Percentiles rank a stretch among this genome's conserved stretches.
These are phyloP conservation scores for Salix dunnii DNA, from an alignment of 345 rosid genomes.

Conservation along the genomic window DNA sequence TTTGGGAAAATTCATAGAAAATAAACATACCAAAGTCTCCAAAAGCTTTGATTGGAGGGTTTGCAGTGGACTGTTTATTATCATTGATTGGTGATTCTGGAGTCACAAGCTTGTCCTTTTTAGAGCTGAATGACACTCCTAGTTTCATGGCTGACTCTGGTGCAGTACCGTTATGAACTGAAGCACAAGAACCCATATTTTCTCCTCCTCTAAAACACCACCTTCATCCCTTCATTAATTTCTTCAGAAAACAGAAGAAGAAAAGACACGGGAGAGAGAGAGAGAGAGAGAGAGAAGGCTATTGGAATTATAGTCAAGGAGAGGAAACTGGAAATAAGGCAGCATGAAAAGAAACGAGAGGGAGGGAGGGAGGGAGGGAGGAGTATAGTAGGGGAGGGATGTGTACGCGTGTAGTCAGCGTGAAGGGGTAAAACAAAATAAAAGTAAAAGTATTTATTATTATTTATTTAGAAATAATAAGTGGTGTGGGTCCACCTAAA, in stretches of 20 bases:
- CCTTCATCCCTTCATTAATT: constrained; percentile 4
- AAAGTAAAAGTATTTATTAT: too few species aligned
- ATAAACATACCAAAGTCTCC: constrained; percentile 28
- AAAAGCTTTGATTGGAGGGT: constrained; percentile 15
- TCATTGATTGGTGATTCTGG: constrained; percentile 49
- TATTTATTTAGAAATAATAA: too few species aligned
- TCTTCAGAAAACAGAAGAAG: too few species aligned
- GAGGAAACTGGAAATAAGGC: constrained; percentile 8
- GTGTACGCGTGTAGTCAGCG: background rate
- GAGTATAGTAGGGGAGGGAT: background rate
- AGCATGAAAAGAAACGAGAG: background rate
- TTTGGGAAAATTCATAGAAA: background rate
- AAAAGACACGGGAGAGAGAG: background rate
- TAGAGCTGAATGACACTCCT: constrained; percentile 28
- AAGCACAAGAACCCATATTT: constrained; percentile 53
- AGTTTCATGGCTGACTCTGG: constrained; percentile 34
- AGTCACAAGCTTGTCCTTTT: constrained; percentile 26
- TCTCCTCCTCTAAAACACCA: background rate
- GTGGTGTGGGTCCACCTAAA: background rate
- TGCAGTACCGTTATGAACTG: constrained; percentile 29
- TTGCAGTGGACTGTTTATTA: constrained; percentile 4
- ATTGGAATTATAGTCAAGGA: constrained; percentile 22
- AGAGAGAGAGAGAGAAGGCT: constrained; percentile 3
- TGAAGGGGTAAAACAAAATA: background rate
- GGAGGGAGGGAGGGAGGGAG: constrained; percentile 5